phyloP scores from a whole-genome alignment of 106 monocot genomes.

The Phalaenopsis equestris region DNA sequence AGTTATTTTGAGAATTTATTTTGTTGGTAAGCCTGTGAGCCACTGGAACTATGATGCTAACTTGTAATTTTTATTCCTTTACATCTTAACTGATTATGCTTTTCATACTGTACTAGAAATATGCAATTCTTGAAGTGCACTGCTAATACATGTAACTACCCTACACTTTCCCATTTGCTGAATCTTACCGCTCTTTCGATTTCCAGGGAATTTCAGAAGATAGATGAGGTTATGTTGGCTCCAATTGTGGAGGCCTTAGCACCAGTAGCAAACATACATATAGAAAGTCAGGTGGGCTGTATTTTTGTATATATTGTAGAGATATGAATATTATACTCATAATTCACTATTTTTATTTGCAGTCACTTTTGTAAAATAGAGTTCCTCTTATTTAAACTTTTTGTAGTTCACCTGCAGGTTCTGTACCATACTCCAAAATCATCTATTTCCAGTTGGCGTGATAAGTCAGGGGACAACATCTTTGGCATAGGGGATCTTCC shows the following conservation, averaged over 20 bases:
- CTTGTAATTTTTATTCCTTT: background rate
- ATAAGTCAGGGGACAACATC: conserved; percentile 36
- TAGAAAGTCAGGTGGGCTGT: conserved; percentile 79
- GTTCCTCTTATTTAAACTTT: background rate
- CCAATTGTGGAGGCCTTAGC: conserved; percentile 68
- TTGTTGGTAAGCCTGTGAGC: too few relatives aligned
- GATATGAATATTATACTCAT: background rate
- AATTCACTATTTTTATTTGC: background rate
- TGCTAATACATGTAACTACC: background rate
- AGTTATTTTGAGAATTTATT: background rate
- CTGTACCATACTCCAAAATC: conserved; percentile 88
- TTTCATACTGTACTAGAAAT: background rate
- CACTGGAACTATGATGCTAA: too few relatives aligned
- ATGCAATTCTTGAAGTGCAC: background rate
- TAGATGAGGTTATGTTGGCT: conserved; percentile 38
- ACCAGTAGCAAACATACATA: conserved; percentile 67
- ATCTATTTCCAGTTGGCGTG: conserved; percentile 64
- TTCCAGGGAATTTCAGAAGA: conserved; percentile 68
- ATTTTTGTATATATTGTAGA: background rate
- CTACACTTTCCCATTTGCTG: background rate
- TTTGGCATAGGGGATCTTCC: conserved; percentile 76
- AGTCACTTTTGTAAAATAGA: background rate
- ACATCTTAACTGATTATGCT: background rate
- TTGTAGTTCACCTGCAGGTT: conserved; percentile 44
- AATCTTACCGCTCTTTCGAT: background rate